Evolutionary conservation across 345 rosid species (phyloP), one percentile per base, ranked within the genome.

Genomic region (Euphorbia lathyris): DNA sequence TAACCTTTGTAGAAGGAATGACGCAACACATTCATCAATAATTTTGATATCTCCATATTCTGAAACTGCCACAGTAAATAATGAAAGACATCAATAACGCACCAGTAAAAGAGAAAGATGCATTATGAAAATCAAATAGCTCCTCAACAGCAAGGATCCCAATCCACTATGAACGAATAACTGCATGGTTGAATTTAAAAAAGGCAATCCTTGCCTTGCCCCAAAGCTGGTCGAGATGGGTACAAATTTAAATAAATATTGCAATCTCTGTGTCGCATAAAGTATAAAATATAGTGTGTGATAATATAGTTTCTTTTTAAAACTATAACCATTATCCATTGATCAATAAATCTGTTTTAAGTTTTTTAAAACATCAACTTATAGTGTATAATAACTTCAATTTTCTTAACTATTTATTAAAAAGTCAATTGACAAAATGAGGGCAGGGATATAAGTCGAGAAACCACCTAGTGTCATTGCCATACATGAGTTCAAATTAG

Each of bases 1-100:
- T 38, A 71, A 93, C 98, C 97, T 93, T 67, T 86, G 88, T 58
- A 89, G 77, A 77, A 93, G 86, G 71, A 87, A 79, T 75, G 87
- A 77, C 48, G 87, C 88, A 72, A 90, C 67, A 76, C 89, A 83
- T 26, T 82, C 82, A 75, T 77, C 86, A 77, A 67, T 52, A 58
- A 69, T 69, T 50, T 77, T 74, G 66, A 80, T 65, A 65, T 82
- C 91, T 67, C 70, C 66, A 60, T 70, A 59, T 61, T 76, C 93
- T 87, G 86, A 66, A 74, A 66, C 67, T 48, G 67, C 77, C 59
- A 59, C 68, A 65, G 22, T 14, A 64, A 34, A 26, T n/a, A 16
- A 10, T 23, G n/a, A 36, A 23, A 69, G 65, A 65, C 64, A 26
- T 57, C 47, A 65, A 52, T 51, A 64, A 42, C 55, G 23, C 40